Conservation (phyloP, 1,139 yeast species). For the Hemisphaericaspora xylofermentans region DNA sequence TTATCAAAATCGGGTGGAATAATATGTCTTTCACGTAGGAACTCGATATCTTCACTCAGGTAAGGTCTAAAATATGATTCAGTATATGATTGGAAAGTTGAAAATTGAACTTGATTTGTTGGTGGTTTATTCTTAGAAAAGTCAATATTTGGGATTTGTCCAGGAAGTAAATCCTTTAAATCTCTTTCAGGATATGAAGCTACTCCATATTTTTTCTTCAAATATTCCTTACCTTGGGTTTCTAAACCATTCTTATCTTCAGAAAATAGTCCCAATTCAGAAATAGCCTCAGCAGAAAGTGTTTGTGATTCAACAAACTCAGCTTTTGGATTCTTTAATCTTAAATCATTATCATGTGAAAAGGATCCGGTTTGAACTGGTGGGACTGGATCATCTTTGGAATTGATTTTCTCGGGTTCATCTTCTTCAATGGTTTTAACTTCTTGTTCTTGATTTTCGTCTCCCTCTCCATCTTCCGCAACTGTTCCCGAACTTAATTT, state of each 20-base stretch:
- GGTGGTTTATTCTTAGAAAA: conserved; percentile 81
- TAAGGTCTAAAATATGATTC: conserved; percentile 83
- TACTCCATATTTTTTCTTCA: conserved; percentile 80
- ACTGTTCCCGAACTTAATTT: conserved; percentile 8
- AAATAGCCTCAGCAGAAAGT: conserved; percentile 63
- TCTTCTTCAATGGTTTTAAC: conserved; percentile 11
- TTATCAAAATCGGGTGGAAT: conserved; percentile 53
- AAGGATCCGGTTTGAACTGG: conserved; percentile 48
- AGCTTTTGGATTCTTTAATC: conserved; percentile 70
- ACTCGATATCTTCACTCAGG: conserved; percentile 76
- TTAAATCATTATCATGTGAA: conserved; percentile 55
- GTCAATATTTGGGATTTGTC: conserved; percentile 82
- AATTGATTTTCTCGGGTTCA: conserved; percentile 17
- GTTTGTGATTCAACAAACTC: conserved; percentile 77
- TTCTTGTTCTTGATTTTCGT: conserved; percentile 4
- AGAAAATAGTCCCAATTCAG: conserved; percentile 64
- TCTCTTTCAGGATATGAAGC: conserved; percentile 85
- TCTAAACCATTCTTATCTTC: conserved; percentile 57
- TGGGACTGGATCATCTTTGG: conserved; percentile 38
- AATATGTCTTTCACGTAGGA: conserved; percentile 60
- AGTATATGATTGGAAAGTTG: conserved; percentile 80
- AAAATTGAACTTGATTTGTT: conserved; percentile 85
- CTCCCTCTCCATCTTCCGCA: conserved; percentile 11
- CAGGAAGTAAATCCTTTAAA: conserved; percentile 76
- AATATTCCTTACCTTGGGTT: conserved; percentile 66